These are phyloP conservation scores for Amylostereum areolatum DNA, from an alignment of 1,284 basidiomycete species.

Conservation along the genomic window DNA sequence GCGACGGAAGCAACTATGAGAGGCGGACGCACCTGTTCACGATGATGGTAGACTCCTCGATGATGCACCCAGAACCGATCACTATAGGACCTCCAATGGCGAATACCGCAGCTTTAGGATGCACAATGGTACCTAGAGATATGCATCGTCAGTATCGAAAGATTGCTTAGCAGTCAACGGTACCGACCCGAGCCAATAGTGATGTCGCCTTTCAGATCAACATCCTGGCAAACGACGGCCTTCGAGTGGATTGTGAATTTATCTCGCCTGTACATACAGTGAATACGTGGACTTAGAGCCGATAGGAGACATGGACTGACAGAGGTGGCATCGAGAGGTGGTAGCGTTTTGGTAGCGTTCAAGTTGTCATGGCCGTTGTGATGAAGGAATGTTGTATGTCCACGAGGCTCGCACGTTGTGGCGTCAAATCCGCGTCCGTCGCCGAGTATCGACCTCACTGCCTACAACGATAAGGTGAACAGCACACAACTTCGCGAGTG, in stretches of 20 bases:
- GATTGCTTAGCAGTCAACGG: not conserved
- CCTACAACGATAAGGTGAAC: too few species aligned
- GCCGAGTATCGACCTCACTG: too few species aligned
- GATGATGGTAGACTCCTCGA: constrained; percentile 87
- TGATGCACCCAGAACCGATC: constrained; percentile 83
- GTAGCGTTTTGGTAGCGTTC: too few species aligned
- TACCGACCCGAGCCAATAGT: constrained; percentile 74
- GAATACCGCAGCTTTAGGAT: constrained; percentile 88
- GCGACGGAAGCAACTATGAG: not conserved
- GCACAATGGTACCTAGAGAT: constrained; percentile 73
- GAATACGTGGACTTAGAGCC: not conserved
- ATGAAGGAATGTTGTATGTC: too few species aligned
- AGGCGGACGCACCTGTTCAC: constrained; percentile 61
- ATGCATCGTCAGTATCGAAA: too few species aligned
- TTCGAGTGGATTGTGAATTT: constrained; percentile 76
- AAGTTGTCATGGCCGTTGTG: too few species aligned
- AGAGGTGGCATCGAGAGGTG: constrained; percentile 23
- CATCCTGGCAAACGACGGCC: constrained; percentile 83
- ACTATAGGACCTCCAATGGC: constrained; percentile 84
- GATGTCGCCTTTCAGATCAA: constrained; percentile 85
- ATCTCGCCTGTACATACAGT: constrained; percentile 47
- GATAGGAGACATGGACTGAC: constrained; percentile 13
- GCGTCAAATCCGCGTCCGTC: too few species aligned
- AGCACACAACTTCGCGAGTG: too few species aligned
- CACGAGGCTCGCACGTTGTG: too few species aligned